Conservation (phyloP, 2,329 filamentous ascomycete species). For the Tolypocladium cylindrosporum region DNA sequence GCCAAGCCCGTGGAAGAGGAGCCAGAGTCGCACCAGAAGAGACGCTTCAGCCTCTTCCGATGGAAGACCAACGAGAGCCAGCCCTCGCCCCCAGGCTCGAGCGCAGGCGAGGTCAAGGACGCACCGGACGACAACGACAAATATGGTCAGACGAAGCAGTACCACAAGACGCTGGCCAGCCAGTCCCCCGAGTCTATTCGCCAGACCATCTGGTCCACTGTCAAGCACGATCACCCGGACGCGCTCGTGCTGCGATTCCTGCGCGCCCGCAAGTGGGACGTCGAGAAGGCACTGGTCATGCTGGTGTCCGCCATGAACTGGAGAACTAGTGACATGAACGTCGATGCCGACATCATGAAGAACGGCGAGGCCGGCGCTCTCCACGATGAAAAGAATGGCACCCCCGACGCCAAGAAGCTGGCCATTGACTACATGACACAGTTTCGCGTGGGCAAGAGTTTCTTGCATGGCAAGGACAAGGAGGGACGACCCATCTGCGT, state of each 20-base stretch:
- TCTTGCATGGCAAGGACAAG: slow-evolving; percentile 79
- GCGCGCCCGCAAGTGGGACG: slow-evolving; percentile 89
- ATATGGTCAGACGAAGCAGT: slow-evolving; percentile 81
- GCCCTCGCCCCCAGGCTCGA: slow-evolving; percentile 15
- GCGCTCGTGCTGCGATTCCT: slow-evolving; percentile 73
- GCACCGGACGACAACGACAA: slow-evolving; percentile 68
- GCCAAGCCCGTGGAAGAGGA: slow-evolving; percentile 10
- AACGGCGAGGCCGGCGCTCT: slow-evolving; percentile 62
- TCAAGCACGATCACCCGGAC: slow-evolving; percentile 92
- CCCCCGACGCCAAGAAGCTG: slow-evolving; percentile 53
- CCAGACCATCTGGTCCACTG: slow-evolving; percentile 80
- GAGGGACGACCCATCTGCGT: slow-evolving; percentile 77
- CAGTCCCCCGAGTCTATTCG: slow-evolving; percentile 71
- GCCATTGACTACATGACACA: slow-evolving; percentile 74
- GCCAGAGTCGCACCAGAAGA: slow-evolving; percentile 61
- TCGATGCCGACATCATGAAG: slow-evolving; percentile 79
- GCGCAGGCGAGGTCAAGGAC: slow-evolving; percentile 25
- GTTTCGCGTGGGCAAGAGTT: slow-evolving; percentile 85
- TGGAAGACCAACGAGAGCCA: slow-evolving; percentile 45
- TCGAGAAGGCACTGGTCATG: slow-evolving; percentile 89
- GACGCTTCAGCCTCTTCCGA: slow-evolving; percentile 60
- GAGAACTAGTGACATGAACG: slow-evolving; percentile 72
- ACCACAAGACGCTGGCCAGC: slow-evolving; percentile 68
- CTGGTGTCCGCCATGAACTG: slow-evolving; percentile 89
- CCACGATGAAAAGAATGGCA: slow-evolving; percentile 44